These are phyloP conservation scores for Phialemonium atrogriseum DNA, from an alignment of 2,329 filamentous ascomycete genomes.

Conservation along the genomic window DNA sequence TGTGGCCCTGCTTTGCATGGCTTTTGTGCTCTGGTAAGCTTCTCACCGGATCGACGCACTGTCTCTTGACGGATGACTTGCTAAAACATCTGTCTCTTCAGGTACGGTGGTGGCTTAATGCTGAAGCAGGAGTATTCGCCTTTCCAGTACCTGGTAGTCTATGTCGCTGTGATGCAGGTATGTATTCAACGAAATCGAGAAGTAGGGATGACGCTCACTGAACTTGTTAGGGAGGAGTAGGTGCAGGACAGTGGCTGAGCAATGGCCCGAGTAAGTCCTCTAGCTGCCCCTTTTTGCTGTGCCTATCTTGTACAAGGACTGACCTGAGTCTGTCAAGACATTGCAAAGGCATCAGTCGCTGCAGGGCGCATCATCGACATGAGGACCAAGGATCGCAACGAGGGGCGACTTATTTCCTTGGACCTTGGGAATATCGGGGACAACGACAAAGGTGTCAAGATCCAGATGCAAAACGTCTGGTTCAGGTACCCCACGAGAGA, in stretches of 20 bases:
- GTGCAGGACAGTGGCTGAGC: slow-evolving; percentile 23
- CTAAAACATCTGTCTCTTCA: slow-evolving; percentile 7
- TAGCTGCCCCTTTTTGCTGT: too few species aligned
- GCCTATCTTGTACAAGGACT: background rate
- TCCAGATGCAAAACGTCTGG: slow-evolving; percentile 61
- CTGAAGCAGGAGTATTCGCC: slow-evolving; percentile 20
- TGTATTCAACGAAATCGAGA: background rate
- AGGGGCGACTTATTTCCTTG: slow-evolving; percentile 16
- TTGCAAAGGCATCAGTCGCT: slow-evolving; percentile 21
- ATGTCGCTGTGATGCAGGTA: slow-evolving; percentile 23
- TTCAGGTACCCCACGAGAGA: slow-evolving; percentile 65
- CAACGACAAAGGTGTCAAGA: slow-evolving; percentile 25
- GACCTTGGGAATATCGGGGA: slow-evolving; percentile 18
- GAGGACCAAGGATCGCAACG: slow-evolving; percentile 11
- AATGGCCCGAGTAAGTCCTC: slow-evolving; percentile 21
- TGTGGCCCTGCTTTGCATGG: slow-evolving; percentile 48
- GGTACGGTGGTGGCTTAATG: slow-evolving; percentile 21
- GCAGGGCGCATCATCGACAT: slow-evolving; percentile 22
- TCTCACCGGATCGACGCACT: background rate
- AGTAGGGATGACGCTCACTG: background rate
- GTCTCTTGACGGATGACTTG: background rate
- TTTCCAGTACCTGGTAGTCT: slow-evolving; percentile 25
- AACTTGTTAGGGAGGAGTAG: slow-evolving; percentile 17
- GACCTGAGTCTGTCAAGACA: slow-evolving; percentile 12
- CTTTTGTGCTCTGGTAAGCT: slow-evolving; percentile 47